Evolutionary conservation across 495 filamentous ascomycete genomes (phyloP), one percentile per base, ranked within the genome.

Genomic region (Lentithecium fluviatile): DNA sequence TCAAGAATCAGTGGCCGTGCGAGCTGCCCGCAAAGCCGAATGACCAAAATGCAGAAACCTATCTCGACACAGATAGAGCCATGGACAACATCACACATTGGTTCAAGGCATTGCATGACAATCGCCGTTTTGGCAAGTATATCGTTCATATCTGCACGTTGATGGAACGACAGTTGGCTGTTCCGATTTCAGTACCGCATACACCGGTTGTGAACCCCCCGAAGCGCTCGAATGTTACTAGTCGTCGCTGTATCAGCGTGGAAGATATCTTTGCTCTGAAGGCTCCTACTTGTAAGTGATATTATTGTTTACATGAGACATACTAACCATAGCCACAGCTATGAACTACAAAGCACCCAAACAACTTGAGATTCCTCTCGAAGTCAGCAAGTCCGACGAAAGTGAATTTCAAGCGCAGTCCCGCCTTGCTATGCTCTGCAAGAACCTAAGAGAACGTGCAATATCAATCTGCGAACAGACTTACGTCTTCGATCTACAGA

Each of bases 21-120:
- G 20, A 48, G 34, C 19, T 5, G 6, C 65, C 61, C 7, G 21
- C 0, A 11, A 52, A 51, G 32, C 64, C 56, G 45, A 45, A 0
- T 60, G 65, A 15, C 55, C 65, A 13, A 19, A 62, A 23, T 23
- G 26, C 42, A 2, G 23, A 25, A 5, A 50, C 25, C 6, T 62
- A 62, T 23, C 3, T 62, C 4, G 29, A 62, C 20, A 60, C 70
- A 1, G 36, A 66, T 23, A 12, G 12, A 5, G 70, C 62, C 15
- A 74, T 75, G 58, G 24, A 4, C 0, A 32, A 29, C 13, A 58
- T 69, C 8, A 11, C 13, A 23, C 6, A 24, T 0, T 58, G 47
- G 37, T 80, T 78, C 51, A 63, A 69, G 43, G 63, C 50, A 15
- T 75, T 77, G 56, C 67, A 70, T 42, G 58, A 70, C 7, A 80